A percentile compares a stretch with the other conserved stretches of the same genome.
phyloP scores from a whole-genome alignment of 441 rosid species.

The Dalechampia spathulata region DNA sequence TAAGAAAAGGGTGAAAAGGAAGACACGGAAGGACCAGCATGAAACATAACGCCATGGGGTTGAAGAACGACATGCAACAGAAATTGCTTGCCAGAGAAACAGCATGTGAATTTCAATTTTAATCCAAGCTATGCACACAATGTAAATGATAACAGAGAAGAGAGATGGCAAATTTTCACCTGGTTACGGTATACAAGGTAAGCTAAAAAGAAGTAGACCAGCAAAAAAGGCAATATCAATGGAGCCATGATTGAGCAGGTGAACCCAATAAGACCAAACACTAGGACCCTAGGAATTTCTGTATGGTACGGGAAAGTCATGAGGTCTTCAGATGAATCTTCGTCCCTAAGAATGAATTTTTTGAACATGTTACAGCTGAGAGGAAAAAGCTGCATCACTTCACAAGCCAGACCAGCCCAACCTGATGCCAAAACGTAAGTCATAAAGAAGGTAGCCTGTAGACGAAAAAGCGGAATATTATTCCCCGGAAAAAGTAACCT shows the following conservation, averaged over 20 bases:
- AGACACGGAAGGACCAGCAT: background rate
- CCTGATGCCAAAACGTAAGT: constrained; percentile 92
- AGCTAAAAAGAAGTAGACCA: constrained; percentile 64
- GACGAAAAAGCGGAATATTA: constrained; percentile 10
- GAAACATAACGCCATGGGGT: background rate
- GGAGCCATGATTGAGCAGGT: constrained; percentile 82
- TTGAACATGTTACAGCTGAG: constrained; percentile 46
- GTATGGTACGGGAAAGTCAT: constrained; percentile 83
- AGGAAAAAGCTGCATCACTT: constrained; percentile 66
- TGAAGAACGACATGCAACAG: background rate
- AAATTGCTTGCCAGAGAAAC: constrained; percentile 6
- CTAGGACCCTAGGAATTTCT: constrained; percentile 73
- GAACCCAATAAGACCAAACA: constrained; percentile 85
- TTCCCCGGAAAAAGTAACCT: background rate
- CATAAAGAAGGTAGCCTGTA: constrained; percentile 93
- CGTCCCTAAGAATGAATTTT: constrained; percentile 34
- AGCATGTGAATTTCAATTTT: background rate
- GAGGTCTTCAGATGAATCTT: constrained; percentile 34
- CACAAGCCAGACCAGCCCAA: constrained; percentile 84
- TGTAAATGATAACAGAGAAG: background rate
- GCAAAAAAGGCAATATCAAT: constrained; percentile 71
- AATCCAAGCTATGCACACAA: constrained; percentile 9
- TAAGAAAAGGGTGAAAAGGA: too few species aligned
- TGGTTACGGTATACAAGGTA: constrained; percentile 82
- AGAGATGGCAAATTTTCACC: constrained; percentile 33